Evolutionary conservation across 129 eudicot species (phyloP), one percentile per base, ranked within the genome.

Genomic region (Helianthus tuberosus): DNA sequence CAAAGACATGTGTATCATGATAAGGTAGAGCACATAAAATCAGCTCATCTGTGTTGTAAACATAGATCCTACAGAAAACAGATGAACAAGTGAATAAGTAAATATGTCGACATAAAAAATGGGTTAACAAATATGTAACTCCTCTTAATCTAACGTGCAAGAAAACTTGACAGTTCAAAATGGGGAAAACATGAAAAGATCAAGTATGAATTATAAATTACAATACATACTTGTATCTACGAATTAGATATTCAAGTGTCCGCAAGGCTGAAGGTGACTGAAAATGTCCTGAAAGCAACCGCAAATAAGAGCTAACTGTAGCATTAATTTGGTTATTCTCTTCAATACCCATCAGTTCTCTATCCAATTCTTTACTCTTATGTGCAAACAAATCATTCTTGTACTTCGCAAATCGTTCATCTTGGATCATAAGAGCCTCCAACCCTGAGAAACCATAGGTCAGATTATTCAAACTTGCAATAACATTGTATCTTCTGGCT

Each of bases 1-100:
- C 98, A 77, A 94, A 94, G 23, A 72, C 86, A 72, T 84, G 91
- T 16, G 98, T 88, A 68, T 90, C 98, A 73, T 94, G 98, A 79
- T 88, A 94, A 0, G 98, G 98, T 71, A 94, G 75, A 14, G 93
- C 84, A 76, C 97, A 94, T 66, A 94, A 71, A 62, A 94, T 88
- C 80, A 94, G 82, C 47, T 94, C 98, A 64, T 94, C 97, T 1
- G 48, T 43, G 82, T 94, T 90, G 86, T 90, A 86, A 52, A 84
- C 88, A 58, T 94, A 85, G 73, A 94, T 68, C 97, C 98, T 92
- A 54, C 5, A 72, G 49, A 66, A 73, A 46, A 44, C 61, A 65
- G 3, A 74, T 17, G 60, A 44, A 32, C 47, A 57, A 13, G 38
- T 71, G 20, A 81, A 65, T 15, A 55, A 36, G 20, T 8, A 49